A percentile compares a stretch with the other conserved stretches of the same genome.
Evolutionary conservation across 768 basidiomycete genomes (phyloP).

Genomic region (Boletus barrowsii): DNA sequence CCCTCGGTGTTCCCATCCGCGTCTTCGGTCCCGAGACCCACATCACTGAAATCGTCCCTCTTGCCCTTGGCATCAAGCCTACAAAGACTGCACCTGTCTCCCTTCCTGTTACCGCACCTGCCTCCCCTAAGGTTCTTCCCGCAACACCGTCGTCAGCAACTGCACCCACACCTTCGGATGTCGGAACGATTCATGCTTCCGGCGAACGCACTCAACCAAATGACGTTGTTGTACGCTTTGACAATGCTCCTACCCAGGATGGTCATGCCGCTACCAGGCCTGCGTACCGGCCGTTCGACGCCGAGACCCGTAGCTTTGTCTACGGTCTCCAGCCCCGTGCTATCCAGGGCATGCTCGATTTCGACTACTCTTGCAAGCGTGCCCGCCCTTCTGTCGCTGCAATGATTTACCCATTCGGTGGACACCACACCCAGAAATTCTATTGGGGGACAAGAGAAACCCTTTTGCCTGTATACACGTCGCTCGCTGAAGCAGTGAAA

Average conservation of each 20-base stretch:
- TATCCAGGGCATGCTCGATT: slow-evolving; percentile 98
- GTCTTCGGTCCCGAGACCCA: slow-evolving; percentile 98
- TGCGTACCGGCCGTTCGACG: slow-evolving; percentile 89
- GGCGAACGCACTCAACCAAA: slow-evolving; percentile 80
- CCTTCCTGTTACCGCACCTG: slow-evolving; percentile 47
- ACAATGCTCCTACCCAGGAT: slow-evolving; percentile 33
- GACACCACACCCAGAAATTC: slow-evolving; percentile 99
- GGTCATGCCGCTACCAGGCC: slow-evolving; percentile 53
- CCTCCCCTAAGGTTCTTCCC: slow-evolving; percentile 33
- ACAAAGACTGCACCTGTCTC: slow-evolving; percentile 30
- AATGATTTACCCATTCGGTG: slow-evolving; percentile 99
- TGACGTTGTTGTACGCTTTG: slow-evolving; percentile 91
- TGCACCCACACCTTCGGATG: slow-evolving; percentile 40
- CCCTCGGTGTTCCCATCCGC: slow-evolving; percentile 93
- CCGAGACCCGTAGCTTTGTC: slow-evolving; percentile 91
- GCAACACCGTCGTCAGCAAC: slow-evolving; percentile 31
- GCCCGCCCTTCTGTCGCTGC: slow-evolving; percentile 89
- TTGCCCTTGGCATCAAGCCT: slow-evolving; percentile 79
- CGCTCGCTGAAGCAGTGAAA: slow-evolving; percentile 81
- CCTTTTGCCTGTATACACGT: slow-evolving; percentile 95
- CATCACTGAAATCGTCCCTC: slow-evolving; percentile 97
- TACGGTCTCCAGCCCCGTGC: slow-evolving; percentile 99
- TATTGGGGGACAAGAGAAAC: slow-evolving; percentile 99
- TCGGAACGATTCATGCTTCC: slow-evolving; percentile 73
- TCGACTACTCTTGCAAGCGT: slow-evolving; percentile 97